Percentiles rank a stretch among this genome's conserved stretches.
phyloP scores from a whole-genome alignment of 768 basidiomycete species.

The Tricholoma bakamatsutake region DNA sequence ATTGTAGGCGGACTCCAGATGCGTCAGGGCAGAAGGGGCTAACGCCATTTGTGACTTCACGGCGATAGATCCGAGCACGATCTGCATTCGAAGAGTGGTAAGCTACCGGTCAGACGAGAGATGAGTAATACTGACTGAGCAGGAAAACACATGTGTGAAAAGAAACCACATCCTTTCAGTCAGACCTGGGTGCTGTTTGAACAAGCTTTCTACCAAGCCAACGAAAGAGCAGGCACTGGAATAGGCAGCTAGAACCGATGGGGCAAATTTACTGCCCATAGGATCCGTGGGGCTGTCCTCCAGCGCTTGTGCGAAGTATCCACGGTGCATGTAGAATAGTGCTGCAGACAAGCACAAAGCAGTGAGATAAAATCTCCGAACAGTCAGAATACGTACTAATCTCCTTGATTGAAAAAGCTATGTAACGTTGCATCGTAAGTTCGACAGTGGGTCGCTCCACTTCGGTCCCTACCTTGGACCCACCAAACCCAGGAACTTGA shows the following conservation, averaged over 20 bases:
- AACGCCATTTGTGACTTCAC: slow-evolving; percentile 58
- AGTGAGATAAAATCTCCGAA: not conserved
- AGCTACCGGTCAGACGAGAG: not conserved
- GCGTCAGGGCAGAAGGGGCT: slow-evolving; percentile 59
- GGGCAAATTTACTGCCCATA: slow-evolving; percentile 63
- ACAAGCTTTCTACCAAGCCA: slow-evolving; percentile 56
- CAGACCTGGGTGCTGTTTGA: slow-evolving; percentile 58
- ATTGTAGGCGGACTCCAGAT: slow-evolving; percentile 56
- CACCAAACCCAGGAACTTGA: slow-evolving; percentile 58
- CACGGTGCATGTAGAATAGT: slow-evolving; percentile 69
- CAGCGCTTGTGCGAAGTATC: slow-evolving; percentile 66
- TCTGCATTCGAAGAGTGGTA: slow-evolving; percentile 29
- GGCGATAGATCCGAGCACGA: slow-evolving; percentile 65
- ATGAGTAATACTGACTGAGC: slow-evolving; percentile 40
- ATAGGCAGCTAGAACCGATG: slow-evolving; percentile 64
- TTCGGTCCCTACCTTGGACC: slow-evolving; percentile 35
- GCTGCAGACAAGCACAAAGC: slow-evolving; percentile 28
- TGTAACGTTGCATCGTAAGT: slow-evolving; percentile 63
- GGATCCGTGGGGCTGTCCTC: slow-evolving; percentile 60
- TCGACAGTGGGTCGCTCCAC: slow-evolving; percentile 45
- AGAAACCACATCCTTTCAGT: slow-evolving; percentile 71
- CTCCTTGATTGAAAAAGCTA: slow-evolving; percentile 61
- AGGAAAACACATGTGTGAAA: slow-evolving; percentile 69
- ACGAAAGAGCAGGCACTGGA: slow-evolving; percentile 65
- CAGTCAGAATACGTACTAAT: slow-evolving; percentile 39